Conservation (phyloP, 768 basidiomycete species). For the Floccularia luteovirens region DNA sequence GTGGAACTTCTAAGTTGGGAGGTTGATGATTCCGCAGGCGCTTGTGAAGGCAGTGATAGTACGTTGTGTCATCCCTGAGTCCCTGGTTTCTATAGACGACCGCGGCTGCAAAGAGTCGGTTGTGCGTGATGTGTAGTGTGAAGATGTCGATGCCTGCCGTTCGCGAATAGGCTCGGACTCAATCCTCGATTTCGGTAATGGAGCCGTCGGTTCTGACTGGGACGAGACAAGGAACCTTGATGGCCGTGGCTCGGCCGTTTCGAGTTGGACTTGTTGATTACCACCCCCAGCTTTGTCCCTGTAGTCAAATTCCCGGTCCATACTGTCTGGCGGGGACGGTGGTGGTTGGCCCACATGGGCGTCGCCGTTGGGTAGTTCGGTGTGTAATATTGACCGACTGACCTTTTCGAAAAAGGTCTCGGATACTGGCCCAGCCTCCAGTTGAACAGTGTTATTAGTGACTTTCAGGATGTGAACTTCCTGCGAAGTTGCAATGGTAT, state of each 20-base stretch:
- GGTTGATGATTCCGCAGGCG: slow-evolving; percentile 11
- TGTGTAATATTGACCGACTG: slow-evolving; percentile 22
- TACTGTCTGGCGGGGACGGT: slow-evolving; percentile 33
- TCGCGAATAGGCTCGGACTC: not conserved
- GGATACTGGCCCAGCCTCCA: slow-evolving; percentile 28
- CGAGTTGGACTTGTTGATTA: not conserved
- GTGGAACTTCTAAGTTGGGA: slow-evolving; percentile 13
- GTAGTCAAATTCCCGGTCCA: slow-evolving; percentile 15
- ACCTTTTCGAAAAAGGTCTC: slow-evolving; percentile 25
- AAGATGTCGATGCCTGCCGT: slow-evolving; percentile 1
- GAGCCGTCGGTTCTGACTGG: not conserved
- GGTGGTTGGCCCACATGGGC: slow-evolving; percentile 45
- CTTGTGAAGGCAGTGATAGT: slow-evolving; percentile 13
- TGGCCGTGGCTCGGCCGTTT: not conserved
- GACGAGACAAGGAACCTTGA: slow-evolving; percentile 1
- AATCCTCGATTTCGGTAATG: not conserved
- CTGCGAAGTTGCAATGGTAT: slow-evolving; percentile 24
- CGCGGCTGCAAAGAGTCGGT: slow-evolving; percentile 27
- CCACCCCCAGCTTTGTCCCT: not conserved
- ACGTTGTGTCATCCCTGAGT: slow-evolving; percentile 20
- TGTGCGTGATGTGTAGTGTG: not conserved
- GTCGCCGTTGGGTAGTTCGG: slow-evolving; percentile 13
- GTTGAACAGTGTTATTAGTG: slow-evolving; percentile 36
- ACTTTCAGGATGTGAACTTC: slow-evolving; percentile 51
- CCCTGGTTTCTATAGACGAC: slow-evolving; percentile 44